Percentiles rank a stretch among this genome's conserved stretches.
Evolutionary conservation across 2,329 filamentous ascomycete genomes (phyloP).

Genomic region (Penicillium janthinellum): DNA sequence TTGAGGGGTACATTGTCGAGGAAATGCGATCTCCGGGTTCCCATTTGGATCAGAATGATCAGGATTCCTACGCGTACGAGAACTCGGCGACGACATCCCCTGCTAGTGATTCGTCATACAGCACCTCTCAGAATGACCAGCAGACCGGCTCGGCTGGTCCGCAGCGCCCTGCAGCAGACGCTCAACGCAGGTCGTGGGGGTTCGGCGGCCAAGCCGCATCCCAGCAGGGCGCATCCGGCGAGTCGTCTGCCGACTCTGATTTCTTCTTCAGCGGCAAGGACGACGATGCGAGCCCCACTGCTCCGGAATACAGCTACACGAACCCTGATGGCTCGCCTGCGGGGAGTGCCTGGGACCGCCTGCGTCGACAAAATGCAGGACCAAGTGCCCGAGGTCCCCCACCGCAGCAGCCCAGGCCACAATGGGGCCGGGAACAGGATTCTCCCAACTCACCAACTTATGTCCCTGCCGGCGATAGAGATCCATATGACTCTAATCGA

Average conservation of each 20-base stretch:
- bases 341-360: conserved; percentile 43
- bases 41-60: conserved; percentile 3
- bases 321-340: conserved; percentile 11
- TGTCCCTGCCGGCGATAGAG: conserved; percentile 7
- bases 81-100: conserved; percentile 4
- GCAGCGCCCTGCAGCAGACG: background rate
- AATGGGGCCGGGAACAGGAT: conserved; percentile 16
- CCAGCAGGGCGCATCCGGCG: background rate
- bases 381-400: conserved; percentile 3
- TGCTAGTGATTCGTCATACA: conserved; percentile 8
- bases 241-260: conserved; percentile 15
- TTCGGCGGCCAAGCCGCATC: background rate
- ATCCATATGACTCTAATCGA: conserved; percentile 23
- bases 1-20: conserved; percentile 6
- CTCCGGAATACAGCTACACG: conserved; percentile 33
- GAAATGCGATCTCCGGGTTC: background rate
- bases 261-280: conserved; percentile 35
- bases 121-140: background rate
- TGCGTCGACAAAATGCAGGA: conserved; percentile 33
- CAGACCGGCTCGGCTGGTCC: background rate
- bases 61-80: conserved; percentile 11
- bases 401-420: conserved; percentile 1
- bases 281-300: conserved; percentile 42
- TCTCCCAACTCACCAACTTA: background rate
- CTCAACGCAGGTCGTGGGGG: conserved; percentile 3